Base-by-base conservation (phyloP, 1,284 basidiomycete species). In the Sphaerobolus stellatus region DNA sequence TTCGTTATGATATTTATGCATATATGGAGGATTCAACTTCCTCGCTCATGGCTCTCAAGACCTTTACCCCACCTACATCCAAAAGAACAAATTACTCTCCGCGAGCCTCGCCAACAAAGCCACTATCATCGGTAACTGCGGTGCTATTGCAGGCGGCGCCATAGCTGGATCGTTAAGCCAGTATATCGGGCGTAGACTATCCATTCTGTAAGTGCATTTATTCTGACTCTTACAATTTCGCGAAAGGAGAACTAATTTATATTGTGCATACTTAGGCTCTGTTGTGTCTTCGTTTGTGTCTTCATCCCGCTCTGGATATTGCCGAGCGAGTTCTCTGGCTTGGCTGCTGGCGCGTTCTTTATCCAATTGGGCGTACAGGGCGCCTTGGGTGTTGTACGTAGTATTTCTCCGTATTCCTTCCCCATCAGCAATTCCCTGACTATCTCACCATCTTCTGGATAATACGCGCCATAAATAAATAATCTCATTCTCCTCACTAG, bases 51-150 rank as follows among this genome's bases (percentile, higher is more conserved):
- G 90, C 14, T 91, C 88, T 56, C 90, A 91, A 76, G 88, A 91
- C 69, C 64, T 91, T 30, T 91, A 89, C 74, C 91, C 92, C 22
- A 92, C 87, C 3, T 94, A 92, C 68, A 75, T 95, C 48, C 70
- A 82, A 59, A 68, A 67, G 1, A 78, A 81, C 14, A 90, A 90
- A 65, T 74, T 75, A 29, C 83, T 89, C 64, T 71, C 67, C 24
- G 40, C 74, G 0, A 77, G 86, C 61, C 68, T 83, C 44, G 80
- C 94, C 0, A 90, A 90, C 2, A 78, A 91, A 38, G 91, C 92
- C 0, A 97, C 94, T 11, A 98, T 98, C 64, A 93, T 98, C 61
- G 88, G 89, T 25, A 94, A 92, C 69, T 89, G 72, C 55, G 90
- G 84, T 73, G 64, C 77, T 79, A 54, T 50, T 50, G 22, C 52